A percentile compares a stretch with the other conserved stretches of the same genome.
phyloP scores from a whole-genome alignment of 768 basidiomycete genomes.

The Termitomyces sp. region DNA sequence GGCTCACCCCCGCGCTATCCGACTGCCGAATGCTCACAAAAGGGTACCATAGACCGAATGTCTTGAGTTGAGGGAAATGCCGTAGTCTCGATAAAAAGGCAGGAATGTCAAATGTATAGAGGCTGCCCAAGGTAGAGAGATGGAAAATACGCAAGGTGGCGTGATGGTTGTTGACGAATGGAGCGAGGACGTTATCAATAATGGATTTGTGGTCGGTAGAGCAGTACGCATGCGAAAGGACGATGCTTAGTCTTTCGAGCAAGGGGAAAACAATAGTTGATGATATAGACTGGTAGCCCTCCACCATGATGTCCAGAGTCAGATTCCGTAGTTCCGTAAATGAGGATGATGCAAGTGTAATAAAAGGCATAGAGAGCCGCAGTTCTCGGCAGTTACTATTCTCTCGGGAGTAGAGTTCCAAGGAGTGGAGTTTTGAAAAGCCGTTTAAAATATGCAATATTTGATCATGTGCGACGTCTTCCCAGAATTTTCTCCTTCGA shows the following conservation, averaged over 20 bases:
- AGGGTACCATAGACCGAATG: constrained; percentile 13
- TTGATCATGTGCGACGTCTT: background rate
- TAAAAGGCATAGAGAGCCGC: background rate
- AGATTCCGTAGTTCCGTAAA: constrained; percentile 10
- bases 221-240: constrained; percentile 15
- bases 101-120: constrained; percentile 14
- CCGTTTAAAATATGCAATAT: background rate
- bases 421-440: background rate
- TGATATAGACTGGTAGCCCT: constrained; percentile 16
- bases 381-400: background rate
- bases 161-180: constrained; percentile 22
- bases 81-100: constrained; percentile 11
- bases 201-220: constrained; percentile 12
- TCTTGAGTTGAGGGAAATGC: constrained; percentile 15
- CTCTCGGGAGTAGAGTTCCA: background rate
- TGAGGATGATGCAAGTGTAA: background rate
- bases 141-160: constrained; percentile 11
- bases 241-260: constrained; percentile 17
- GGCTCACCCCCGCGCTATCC: constrained; percentile 16
- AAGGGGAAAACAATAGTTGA: constrained; percentile 8
- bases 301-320: constrained; percentile 18
- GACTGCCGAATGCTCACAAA: constrained; percentile 14
- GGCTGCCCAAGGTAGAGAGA: background rate
- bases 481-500: background rate
- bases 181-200: constrained; percentile 13